phyloP scores from a whole-genome alignment of 208 protist genomes.

The Acanthamoeba culbertsoni region DNA sequence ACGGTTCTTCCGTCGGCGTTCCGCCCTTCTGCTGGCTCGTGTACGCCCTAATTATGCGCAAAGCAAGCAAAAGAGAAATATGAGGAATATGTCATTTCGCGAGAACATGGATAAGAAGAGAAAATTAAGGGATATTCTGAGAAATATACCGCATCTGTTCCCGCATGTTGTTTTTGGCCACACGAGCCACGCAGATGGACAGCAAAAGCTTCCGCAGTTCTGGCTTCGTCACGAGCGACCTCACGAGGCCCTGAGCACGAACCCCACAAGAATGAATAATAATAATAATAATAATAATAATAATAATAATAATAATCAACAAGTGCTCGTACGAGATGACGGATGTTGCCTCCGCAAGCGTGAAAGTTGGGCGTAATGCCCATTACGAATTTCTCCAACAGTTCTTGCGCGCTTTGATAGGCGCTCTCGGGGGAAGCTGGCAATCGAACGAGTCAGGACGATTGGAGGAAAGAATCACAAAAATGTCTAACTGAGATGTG shows the following conservation, averaged over 20 bases:
- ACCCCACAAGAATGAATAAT: background rate
- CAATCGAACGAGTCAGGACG: too few species aligned
- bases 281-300: background rate
- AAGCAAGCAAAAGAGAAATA: background rate
- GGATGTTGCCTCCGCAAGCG: background rate
- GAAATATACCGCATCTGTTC: background rate
- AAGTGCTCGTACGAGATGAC: background rate
- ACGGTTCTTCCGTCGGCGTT: background rate
- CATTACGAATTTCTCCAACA: background rate
- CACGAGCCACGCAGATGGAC: background rate
- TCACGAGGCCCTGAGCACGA: background rate
- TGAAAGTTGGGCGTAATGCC: background rate
- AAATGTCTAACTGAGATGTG: background rate
- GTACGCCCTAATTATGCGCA: background rate
- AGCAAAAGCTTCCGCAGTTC: background rate
- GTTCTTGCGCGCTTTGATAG: background rate
- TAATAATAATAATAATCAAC: background rate
- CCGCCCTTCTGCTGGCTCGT: background rate
- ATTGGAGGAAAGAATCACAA: background rate
- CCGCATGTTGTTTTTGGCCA: slow-evolving; percentile 30
- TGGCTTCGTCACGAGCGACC: background rate
- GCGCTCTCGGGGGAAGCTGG: too few species aligned
- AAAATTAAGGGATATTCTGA: background rate
- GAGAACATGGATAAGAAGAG: background rate
- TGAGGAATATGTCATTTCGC: background rate